Percentiles rank a stretch among this genome's conserved stretches.
phyloP scores from a whole-genome alignment of 805 yeast species.

The Metschnikowia bowlesiae region DNA sequence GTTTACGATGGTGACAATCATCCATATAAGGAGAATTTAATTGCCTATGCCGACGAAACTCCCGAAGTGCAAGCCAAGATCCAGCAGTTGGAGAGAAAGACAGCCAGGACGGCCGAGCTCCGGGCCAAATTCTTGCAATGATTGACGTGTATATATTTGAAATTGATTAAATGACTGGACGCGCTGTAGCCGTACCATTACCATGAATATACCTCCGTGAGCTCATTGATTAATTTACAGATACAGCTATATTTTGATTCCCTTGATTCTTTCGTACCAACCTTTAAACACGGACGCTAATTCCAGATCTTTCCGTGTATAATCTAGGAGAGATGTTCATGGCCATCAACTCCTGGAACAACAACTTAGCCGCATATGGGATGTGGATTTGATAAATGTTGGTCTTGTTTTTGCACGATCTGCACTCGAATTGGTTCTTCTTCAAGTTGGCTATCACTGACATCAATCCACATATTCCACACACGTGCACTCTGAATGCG shows the following conservation, averaged over 20 bases:
- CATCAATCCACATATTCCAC: conserved; percentile 99
- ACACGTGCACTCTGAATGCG: conserved; percentile 95
- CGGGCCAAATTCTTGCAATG: conserved; percentile 26
- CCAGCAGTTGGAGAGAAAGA: conserved; percentile 33
- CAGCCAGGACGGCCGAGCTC: conserved; percentile 29
- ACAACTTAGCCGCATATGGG: conserved; percentile 96
- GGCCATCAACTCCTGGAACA: conserved; percentile 99
- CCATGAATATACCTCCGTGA: not conserved
- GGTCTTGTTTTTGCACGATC: conserved; percentile 97
- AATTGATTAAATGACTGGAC: not conserved
- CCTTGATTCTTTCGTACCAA: conserved; percentile 1
- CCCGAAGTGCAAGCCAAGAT: conserved; percentile 45
- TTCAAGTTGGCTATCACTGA: conserved; percentile 94
- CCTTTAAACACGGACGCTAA: conserved; percentile 33
- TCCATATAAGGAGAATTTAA: conserved; percentile 78
- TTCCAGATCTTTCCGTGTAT: conserved; percentile 86
- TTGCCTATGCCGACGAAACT: conserved; percentile 81
- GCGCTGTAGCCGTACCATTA: not conserved
- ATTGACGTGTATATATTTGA: conserved; percentile 4
- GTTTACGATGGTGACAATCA: conserved; percentile 83
- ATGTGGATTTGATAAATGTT: conserved; percentile 96
- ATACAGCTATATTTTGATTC: not conserved
- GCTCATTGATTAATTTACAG: not conserved
- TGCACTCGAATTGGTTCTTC: conserved; percentile 97
- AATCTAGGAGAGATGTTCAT: conserved; percentile 97